Evolutionary conservation across 345 rosid species (phyloP), one percentile per base, ranked within the genome.

Genomic region (Lepidium didymum): DNA sequence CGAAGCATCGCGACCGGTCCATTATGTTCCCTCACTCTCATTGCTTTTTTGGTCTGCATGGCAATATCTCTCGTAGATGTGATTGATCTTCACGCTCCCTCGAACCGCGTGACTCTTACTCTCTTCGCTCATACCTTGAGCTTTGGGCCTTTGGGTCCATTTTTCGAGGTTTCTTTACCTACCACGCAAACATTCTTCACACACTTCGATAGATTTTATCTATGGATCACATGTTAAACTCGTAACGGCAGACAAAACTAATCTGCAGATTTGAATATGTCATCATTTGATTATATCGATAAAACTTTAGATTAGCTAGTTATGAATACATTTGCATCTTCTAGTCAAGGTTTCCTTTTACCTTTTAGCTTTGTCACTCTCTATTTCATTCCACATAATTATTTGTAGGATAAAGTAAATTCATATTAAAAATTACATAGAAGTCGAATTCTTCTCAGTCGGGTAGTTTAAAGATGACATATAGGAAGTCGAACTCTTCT

Each of bases 1-100:
- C 70, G 79, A 73, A 77, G 82, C 73, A 78, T 77, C 81, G 80
- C 69, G 84, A 75, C 85, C 76, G 82, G 83, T 68, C 81, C 83
- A 77, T 68, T 29, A 66, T 80, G 82, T 75, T 69, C 73, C 72
- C 67, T 70, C 41, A 62, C 63, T 67, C 67, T 25, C 56, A 35
- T 23, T 35, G 6, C 49, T 42, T 73, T 72, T 25, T 59, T 66
- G 60, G 11, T 74, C 60, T 86, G 88, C 86, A 82, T 82, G 86
- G 82, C 79, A 79, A 79, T 84, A 67, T 69, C 61, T 68, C 62
- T 73, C 56, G 66, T 65, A 50, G 77, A 58, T 74, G 73, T 73
- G 56, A 73, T 67, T 67, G 73, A 61, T 67, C 58, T 9, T 47
- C 74, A 68, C 78, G 74, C 74, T 68, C 70, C 78, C 64, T 75